A percentile compares a stretch with the other conserved stretches of the same genome.
Conservation (phyloP, 2,329 filamentous ascomycete genomes). For the Botryotinia convoluta region DNA sequence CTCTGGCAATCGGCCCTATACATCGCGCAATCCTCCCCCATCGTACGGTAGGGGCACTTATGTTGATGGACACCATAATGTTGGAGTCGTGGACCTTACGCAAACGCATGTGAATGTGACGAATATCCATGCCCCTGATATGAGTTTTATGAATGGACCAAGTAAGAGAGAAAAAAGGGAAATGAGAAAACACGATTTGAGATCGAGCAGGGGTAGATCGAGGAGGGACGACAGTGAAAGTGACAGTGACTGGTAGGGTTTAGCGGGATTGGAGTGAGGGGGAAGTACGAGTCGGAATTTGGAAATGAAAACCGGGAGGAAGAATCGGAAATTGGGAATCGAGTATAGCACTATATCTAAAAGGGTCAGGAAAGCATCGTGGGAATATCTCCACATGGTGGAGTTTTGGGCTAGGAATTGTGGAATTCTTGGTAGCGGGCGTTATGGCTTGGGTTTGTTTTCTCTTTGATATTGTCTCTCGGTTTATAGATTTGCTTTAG, state of each 20-base stretch:
- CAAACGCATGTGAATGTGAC: neutral
- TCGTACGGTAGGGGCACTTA: neutral
- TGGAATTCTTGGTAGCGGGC: neutral
- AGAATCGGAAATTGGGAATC: neutral
- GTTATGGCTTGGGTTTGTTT: neutral
- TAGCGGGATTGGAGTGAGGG: neutral
- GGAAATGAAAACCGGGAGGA: neutral
- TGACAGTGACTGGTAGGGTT: neutral
- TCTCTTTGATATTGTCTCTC: neutral
- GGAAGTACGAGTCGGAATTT: too few relatives aligned
- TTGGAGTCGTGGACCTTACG: too few relatives aligned
- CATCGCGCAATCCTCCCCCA: neutral
- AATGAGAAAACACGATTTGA: neutral
- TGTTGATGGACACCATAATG: too few relatives aligned
- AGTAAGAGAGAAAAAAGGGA: neutral
- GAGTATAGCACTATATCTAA: too few relatives aligned
- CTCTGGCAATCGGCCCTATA: too few relatives aligned
- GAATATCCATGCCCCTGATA: neutral
- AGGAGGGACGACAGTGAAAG: neutral
- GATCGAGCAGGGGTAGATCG: neutral
- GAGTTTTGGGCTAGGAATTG: neutral
- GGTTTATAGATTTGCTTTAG: neutral
- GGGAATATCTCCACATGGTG: neutral
- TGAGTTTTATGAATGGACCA: neutral
- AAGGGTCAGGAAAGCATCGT: neutral